phyloP scores from a whole-genome alignment of 176 grass and related monocot genomes.

The Canna indica region DNA sequence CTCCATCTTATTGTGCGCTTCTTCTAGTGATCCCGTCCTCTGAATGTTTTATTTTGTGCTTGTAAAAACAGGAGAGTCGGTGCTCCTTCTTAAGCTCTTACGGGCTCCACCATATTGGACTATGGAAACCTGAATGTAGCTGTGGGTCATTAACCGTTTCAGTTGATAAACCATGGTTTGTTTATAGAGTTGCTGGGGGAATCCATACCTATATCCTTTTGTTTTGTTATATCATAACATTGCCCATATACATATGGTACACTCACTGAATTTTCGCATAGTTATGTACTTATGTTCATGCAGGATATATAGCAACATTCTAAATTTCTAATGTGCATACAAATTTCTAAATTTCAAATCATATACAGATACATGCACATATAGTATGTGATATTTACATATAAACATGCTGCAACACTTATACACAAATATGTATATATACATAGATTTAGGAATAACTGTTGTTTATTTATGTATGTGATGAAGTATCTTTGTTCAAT shows the following conservation, averaged over 20 bases:
- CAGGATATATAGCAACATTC: too few relatives aligned
- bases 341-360: too few relatives aligned
- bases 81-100: slow-evolving; percentile 51
- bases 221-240: neutral
- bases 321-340: too few relatives aligned
- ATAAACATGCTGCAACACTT: neutral
- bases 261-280: neutral
- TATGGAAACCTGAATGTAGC: slow-evolving; percentile 77
- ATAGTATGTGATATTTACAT: neutral
- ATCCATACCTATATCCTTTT: neutral
- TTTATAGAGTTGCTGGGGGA: too few relatives aligned
- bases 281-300: neutral
- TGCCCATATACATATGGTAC: neutral
- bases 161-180: slow-evolving; percentile 35
- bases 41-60: slow-evolving; percentile 8
- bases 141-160: slow-evolving; percentile 39
- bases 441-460: neutral
- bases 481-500: neutral
- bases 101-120: slow-evolving; percentile 59
- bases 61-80: slow-evolving; percentile 25
- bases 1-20: neutral
- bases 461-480: neutral
- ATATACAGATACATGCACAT: neutral
- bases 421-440: neutral
- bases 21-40: neutral